These are phyloP conservation scores for Phialophora chinensis DNA, from an alignment of 2,329 filamentous ascomycete genomes.

Conservation along the genomic window DNA sequence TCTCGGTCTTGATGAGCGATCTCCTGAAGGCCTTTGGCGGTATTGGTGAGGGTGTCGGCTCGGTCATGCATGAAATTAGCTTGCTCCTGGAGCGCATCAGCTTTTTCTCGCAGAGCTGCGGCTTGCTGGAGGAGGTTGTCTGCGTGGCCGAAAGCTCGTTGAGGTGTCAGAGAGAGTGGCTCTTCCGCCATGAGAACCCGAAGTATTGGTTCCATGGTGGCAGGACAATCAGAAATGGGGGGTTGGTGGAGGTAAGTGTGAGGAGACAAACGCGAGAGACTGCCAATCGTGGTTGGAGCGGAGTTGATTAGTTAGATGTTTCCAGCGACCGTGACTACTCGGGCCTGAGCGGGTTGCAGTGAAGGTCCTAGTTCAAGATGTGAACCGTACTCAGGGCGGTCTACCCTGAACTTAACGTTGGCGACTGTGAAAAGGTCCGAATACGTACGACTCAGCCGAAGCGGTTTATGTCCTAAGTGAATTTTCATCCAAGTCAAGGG, in stretches of 20 bases:
- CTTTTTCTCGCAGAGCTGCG: constrained; percentile 16
- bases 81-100: constrained; percentile 14
- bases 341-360: not conserved
- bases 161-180: constrained; percentile 23
- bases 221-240: not conserved
- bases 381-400: not conserved
- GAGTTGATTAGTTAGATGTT: not conserved
- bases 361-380: not conserved
- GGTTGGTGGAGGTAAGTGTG: not conserved
- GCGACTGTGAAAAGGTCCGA: not conserved
- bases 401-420: not conserved
- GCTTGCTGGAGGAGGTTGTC: constrained; percentile 24
- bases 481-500: no score
- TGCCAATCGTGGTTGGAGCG: not conserved
- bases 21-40: constrained; percentile 22
- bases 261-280: not conserved
- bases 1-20: constrained; percentile 24
- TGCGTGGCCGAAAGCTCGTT: constrained; percentile 24
- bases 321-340: not conserved
- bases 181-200: constrained; percentile 15
- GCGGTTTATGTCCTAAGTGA: not conserved
- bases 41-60: constrained; percentile 22
- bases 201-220: constrained; percentile 23
- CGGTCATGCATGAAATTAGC: constrained; percentile 18
- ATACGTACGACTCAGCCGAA: not conserved